Base-by-base conservation (phyloP, 2,329 filamentous ascomycete species). In the Xylariaceae sp. region DNA sequence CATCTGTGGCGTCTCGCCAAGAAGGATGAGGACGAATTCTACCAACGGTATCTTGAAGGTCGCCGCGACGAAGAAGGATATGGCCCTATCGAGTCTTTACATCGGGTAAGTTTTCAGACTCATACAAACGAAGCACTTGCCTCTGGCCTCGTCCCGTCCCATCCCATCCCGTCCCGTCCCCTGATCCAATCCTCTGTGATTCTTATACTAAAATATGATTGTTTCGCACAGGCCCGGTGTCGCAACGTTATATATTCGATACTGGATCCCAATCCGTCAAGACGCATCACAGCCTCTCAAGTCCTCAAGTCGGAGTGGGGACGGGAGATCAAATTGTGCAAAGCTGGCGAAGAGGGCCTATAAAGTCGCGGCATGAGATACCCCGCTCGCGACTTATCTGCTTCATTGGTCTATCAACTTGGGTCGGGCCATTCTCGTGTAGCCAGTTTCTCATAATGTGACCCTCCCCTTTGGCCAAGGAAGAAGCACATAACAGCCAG, bases 161-260 rank as follows among this genome's bases (percentile, higher is more conserved):
- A 19, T 19, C 19, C 19, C 19, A 2, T 19, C 19, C 19, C 19
- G 19, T 19, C 19, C 19, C 19, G 19, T 19, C 19, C 19, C 19
- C 19, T 19, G 19, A 19, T 19, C 19, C 19, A 19, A 19, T 19
- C 19, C 41, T 26, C 41, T n/a, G 19, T 26, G 30, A 30, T 27
- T 45, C 41, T 47, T 32, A 55, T 56, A 51, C 59, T 69, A 27
- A 19, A 19, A 57, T 54, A 66, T 58, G 40, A 47, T 51, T 67
- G 45, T 12, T 40, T n/a, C 51, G 34, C 47, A 12, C 62, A 97
- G 92, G 91, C 91, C 64, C 90, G 92, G 65, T 99, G 94, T 74
- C 88, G 94, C 59, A 99, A 99, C 66, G 94, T 99, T 66, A 96
- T 99, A 69, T 99, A 99, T 75, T 97, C 91, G 27, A 96, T 99